phyloP scores from a whole-genome alignment of 495 filamentous ascomycete species.

The Poronia punctata region DNA sequence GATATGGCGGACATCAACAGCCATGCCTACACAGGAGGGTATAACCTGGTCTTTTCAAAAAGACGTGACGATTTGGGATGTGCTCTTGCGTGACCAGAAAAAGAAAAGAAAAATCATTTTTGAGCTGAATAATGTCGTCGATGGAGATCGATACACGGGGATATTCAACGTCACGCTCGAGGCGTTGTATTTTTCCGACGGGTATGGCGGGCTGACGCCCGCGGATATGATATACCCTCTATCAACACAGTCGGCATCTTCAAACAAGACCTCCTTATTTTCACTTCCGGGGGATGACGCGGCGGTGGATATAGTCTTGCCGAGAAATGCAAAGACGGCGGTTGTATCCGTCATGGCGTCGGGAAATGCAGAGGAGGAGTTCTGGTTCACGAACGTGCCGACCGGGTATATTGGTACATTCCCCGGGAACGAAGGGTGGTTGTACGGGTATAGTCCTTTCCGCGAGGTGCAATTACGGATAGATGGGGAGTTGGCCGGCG shows the following conservation, averaged over 20 bases:
- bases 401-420: conserved; percentile 58
- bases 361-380: conserved; percentile 74
- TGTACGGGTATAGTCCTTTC: conserved; percentile 71
- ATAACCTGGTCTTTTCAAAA: conserved; percentile 74
- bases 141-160: conserved; percentile 65
- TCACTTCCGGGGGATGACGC: conserved; percentile 60
- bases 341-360: conserved; percentile 70
- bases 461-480: conserved; percentile 78
- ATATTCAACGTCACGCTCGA: conserved; percentile 76
- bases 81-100: conserved; percentile 59
- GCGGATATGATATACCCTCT: conserved; percentile 70
- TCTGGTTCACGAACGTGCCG: conserved; percentile 86
- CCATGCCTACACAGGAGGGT: conserved; percentile 66
- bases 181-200: conserved; percentile 61
- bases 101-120: conserved; percentile 70
- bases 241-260: conserved; percentile 50
- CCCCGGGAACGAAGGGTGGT: conserved; percentile 41
- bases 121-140: conserved; percentile 72
- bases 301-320: conserved; percentile 50
- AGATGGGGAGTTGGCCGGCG: conserved; percentile 67
- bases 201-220: conserved; percentile 29
- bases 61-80: conserved; percentile 70
- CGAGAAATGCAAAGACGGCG: conserved; percentile 57
- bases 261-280: conserved; percentile 58
- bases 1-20: conserved; percentile 80